These are phyloP conservation scores for Fusarium algeriense DNA, from an alignment of 2,329 filamentous ascomycete species.

Conservation along the genomic window DNA sequence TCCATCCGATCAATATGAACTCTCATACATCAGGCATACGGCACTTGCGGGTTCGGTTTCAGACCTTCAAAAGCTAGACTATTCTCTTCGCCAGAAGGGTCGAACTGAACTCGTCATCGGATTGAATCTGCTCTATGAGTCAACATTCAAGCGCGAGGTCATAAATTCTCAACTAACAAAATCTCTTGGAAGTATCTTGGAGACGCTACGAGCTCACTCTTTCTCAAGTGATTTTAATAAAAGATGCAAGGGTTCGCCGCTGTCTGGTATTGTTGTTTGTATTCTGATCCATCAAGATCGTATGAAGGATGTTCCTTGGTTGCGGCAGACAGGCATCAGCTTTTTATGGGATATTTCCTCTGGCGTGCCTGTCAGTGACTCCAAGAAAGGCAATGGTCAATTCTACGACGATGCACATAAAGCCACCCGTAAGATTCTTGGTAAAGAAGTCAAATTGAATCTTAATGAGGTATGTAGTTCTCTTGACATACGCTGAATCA, in stretches of 20 bases:
- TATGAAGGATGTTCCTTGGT: not conserved
- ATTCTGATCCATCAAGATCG: not conserved
- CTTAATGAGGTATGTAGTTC: not conserved
- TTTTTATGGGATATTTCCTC: not conserved
- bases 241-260: not conserved
- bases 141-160: not conserved
- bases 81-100: not conserved
- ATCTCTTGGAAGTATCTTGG: not conserved
- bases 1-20: not conserved
- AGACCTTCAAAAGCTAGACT: not conserved
- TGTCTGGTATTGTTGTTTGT: not conserved
- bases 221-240: not conserved
- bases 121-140: not conserved
- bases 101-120: not conserved
- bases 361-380: not conserved
- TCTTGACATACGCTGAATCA: fast-evolving
- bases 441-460: not conserved
- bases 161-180: not conserved
- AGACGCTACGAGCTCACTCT: not conserved
- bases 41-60: not conserved
- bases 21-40: not conserved
- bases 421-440: not conserved
- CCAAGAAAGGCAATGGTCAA: not conserved
- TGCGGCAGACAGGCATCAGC: not conserved
- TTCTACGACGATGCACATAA: slow-evolving; percentile 1